Percentiles rank a stretch among this genome's conserved stretches.
phyloP scores from a whole-genome alignment of 768 basidiomycete species.

The Tricholoma bakamatsutake region DNA sequence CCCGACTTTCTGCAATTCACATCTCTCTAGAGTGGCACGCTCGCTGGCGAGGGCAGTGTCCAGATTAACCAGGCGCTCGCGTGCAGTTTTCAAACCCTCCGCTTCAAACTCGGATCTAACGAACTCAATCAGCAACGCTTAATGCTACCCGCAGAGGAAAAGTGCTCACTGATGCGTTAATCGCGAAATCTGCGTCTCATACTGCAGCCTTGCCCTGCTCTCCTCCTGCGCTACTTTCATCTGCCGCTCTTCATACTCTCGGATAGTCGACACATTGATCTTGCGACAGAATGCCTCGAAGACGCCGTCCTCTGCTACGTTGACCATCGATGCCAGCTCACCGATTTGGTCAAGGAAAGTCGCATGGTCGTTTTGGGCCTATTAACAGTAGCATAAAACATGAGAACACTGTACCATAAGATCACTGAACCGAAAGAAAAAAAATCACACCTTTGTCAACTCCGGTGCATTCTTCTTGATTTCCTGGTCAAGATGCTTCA shows the following conservation, averaged over 20 bases:
- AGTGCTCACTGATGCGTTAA: conserved; percentile 73
- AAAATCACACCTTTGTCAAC: conserved; percentile 53
- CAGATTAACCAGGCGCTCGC: conserved; percentile 56
- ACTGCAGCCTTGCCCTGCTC: conserved; percentile 75
- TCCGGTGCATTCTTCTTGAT: conserved; percentile 63
- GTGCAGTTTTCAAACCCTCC: conserved; percentile 61
- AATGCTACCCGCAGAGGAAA: not conserved
- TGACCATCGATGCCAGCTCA: conserved; percentile 49
- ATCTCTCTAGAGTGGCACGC: conserved; percentile 42
- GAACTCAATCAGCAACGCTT: conserved; percentile 3
- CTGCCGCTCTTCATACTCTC: conserved; percentile 92
- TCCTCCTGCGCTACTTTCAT: conserved; percentile 85
- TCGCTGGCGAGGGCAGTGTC: conserved; percentile 48
- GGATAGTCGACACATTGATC: conserved; percentile 76
- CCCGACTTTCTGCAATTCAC: conserved; percentile 47
- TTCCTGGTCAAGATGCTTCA: conserved; percentile 74
- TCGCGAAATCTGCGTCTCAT: conserved; percentile 81
- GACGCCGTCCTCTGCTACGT: conserved; percentile 74
- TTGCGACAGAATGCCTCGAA: conserved; percentile 74
- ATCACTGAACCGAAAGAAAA: not conserved
- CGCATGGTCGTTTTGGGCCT: conserved; percentile 53
- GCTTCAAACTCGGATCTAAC: conserved; percentile 74
- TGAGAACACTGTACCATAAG: not conserved
- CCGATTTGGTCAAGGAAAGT: conserved; percentile 50
- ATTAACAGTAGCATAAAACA: not conserved